Evolutionary conservation across 2,329 filamentous ascomycete genomes (phyloP).

Genomic region (Tolypocladium amazonense): DNA sequence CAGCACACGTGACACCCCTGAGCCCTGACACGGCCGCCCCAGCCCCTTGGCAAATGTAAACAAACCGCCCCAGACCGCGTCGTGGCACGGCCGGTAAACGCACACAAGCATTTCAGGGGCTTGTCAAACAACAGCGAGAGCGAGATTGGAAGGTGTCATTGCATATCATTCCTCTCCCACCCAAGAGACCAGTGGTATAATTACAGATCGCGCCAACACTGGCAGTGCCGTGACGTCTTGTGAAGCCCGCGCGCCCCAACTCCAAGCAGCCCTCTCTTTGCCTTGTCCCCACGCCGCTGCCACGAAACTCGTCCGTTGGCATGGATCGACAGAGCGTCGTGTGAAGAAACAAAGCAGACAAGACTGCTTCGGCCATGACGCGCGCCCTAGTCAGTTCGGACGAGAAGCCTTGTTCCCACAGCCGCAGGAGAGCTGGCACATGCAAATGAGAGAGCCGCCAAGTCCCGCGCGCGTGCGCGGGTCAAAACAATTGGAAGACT

Average conservation of each 20-base stretch:
- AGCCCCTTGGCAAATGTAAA: background rate
- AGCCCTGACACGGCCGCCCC: background rate
- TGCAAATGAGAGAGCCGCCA: slow-evolving; percentile 6
- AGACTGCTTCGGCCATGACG: background rate
- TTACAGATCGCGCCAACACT: slow-evolving; percentile 6
- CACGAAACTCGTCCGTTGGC: background rate
- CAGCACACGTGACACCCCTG: background rate
- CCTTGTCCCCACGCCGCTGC: background rate
- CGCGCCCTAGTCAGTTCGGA: background rate
- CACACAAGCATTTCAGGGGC: background rate
- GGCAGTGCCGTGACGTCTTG: background rate
- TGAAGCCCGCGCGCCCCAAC: background rate
- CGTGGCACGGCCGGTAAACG: background rate
- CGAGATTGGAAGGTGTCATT: background rate
- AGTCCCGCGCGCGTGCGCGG: slow-evolving; percentile 9
- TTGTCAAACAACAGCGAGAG: background rate
- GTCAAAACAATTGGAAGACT: slow-evolving; percentile 8
- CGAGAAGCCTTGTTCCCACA: background rate
- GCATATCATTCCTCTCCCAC: slow-evolving; percentile 2
- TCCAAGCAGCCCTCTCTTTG: background rate
- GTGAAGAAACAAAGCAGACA: background rate
- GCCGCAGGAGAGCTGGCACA: slow-evolving; percentile 1
- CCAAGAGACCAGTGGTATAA: slow-evolving; percentile 4
- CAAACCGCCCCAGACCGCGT: background rate
- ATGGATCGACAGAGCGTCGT: background rate